phyloP scores from a whole-genome alignment of 2,329 filamentous ascomycete genomes.

The Colletotrichum caudatum region DNA sequence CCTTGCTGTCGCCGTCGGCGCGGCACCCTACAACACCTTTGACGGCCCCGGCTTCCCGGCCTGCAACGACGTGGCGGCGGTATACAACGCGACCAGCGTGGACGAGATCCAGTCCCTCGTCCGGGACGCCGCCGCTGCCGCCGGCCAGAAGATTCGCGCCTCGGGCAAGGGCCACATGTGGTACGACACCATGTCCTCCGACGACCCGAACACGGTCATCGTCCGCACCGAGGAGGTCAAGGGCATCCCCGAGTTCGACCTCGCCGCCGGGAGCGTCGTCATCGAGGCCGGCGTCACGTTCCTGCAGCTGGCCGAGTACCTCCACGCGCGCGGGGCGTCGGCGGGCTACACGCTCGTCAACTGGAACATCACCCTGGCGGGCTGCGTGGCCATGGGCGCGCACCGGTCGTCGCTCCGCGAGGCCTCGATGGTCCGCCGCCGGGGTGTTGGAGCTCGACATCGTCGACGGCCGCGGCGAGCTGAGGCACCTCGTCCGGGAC shows the following conservation, averaged over 20 bases:
- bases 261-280: conserved; percentile 58
- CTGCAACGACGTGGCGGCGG: conserved; percentile 59
- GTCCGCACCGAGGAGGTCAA: conserved; percentile 60
- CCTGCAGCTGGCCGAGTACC: conserved; percentile 62
- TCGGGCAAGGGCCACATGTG: conserved; percentile 65
- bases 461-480: conserved; percentile 59
- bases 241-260: conserved; percentile 58
- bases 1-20: conserved; percentile 43
- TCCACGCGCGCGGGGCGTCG: conserved; percentile 59
- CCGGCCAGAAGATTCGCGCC: conserved; percentile 58
- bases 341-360: conserved; percentile 65
- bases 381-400: conserved; percentile 64
- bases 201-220: conserved; percentile 60
- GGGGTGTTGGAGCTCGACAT: conserved; percentile 63
- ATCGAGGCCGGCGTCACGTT: conserved; percentile 66
- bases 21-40: conserved; percentile 60
- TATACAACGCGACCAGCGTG: conserved; percentile 59
- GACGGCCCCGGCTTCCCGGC: conserved; percentile 62
- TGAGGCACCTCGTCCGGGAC: conserved; percentile 57
- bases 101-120: conserved; percentile 58
- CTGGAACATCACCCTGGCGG: conserved; percentile 66
- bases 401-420: conserved; percentile 62
- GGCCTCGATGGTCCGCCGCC: conserved; percentile 61
- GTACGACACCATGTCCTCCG: conserved; percentile 67
- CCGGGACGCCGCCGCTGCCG: conserved; percentile 53